A percentile compares a stretch with the other conserved stretches of the same genome.
Evolutionary conservation across 176 grass and related monocot species (phyloP).

Genomic region (Chloris gayana): DNA sequence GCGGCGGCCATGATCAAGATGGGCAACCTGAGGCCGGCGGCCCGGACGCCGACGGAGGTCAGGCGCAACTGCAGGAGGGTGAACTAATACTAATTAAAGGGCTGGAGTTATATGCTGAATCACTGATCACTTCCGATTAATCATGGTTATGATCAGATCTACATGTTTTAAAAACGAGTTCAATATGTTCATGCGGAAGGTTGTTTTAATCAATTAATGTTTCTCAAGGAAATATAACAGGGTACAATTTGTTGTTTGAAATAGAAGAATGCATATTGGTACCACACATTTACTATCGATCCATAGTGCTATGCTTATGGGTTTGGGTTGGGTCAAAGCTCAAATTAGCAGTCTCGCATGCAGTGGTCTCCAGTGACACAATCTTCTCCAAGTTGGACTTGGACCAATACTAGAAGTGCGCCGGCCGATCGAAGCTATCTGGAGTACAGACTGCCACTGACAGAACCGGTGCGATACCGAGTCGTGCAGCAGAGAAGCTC

Average conservation of each 20-base stretch:
- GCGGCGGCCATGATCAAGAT: constrained; percentile 72
- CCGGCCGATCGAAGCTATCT: too few relatives aligned
- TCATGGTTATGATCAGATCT: not conserved
- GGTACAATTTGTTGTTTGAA: too few relatives aligned
- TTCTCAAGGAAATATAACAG: too few relatives aligned
- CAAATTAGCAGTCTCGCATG: not conserved
- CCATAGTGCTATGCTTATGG: too few relatives aligned
- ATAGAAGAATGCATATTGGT: too few relatives aligned
- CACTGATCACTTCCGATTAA: too few relatives aligned
- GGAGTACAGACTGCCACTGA: not conserved
- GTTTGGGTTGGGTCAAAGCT: not conserved
- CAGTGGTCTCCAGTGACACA: not conserved
- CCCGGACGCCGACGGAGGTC: constrained; percentile 59
- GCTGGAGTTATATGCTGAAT: not conserved
- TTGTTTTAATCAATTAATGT: too few relatives aligned
- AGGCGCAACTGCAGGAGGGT: constrained; percentile 70
- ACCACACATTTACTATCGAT: too few relatives aligned
- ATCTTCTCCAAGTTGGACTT: constrained; percentile 7
- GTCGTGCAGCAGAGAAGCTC: constrained; percentile 13
- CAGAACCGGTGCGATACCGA: constrained; percentile 28
- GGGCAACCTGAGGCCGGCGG: constrained; percentile 58
- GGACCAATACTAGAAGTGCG: not conserved
- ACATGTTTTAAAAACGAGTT: not conserved
- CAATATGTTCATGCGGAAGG: too few relatives aligned
- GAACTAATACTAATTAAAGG: constrained; percentile 30